Evolutionary conservation across 139 green algal genomes (phyloP).

Genomic region (Nannochloris sp.): DNA sequence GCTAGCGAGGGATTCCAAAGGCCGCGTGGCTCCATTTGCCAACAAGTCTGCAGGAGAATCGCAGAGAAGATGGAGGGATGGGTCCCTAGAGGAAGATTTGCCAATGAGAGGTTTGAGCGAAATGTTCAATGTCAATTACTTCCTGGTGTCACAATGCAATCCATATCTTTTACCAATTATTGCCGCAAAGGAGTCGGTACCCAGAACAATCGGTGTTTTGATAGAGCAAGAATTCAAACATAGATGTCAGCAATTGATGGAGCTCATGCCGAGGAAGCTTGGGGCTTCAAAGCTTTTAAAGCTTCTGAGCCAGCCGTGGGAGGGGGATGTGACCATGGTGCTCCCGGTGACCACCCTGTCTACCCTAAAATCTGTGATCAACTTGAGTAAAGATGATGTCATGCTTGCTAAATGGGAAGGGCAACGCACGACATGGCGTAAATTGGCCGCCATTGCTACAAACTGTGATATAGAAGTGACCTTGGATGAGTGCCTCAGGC

Average conservation of each 20-base stretch:
- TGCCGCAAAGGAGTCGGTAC: constrained; percentile 1
- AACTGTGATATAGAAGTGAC: constrained; percentile 76
- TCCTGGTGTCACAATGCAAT: constrained; percentile 50
- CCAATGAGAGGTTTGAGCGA: constrained; percentile 68
- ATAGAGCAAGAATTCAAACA: constrained; percentile 22
- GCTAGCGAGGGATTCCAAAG: constrained; percentile 28
- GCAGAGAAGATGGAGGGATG: constrained; percentile 60
- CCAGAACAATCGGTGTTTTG: constrained; percentile 3
- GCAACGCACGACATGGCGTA: constrained; percentile 65
- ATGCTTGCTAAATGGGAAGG: constrained; percentile 26
- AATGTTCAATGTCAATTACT: constrained; percentile 90
- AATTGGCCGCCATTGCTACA: constrained; percentile 67
- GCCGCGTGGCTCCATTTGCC: constrained; percentile 16
- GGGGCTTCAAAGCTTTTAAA: constrained; percentile 20
- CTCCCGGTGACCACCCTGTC: constrained; percentile 49
- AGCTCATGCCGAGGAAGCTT: constrained; percentile 14
- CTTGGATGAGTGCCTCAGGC: constrained; percentile 50
- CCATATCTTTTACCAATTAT: constrained; percentile 18
- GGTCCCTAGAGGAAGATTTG: constrained; percentile 67
- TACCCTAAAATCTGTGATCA: constrained; percentile 61
- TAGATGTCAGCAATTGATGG: constrained; percentile 31
- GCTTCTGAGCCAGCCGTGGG: constrained; percentile 48
- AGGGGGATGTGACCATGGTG: constrained; percentile 78
- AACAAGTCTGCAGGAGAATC: constrained; percentile 15
- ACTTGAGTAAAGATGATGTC: constrained; percentile 45